Evolutionary conservation across 2,329 filamentous ascomycete species (phyloP).

Genomic region (Albifimbria verrucaria): DNA sequence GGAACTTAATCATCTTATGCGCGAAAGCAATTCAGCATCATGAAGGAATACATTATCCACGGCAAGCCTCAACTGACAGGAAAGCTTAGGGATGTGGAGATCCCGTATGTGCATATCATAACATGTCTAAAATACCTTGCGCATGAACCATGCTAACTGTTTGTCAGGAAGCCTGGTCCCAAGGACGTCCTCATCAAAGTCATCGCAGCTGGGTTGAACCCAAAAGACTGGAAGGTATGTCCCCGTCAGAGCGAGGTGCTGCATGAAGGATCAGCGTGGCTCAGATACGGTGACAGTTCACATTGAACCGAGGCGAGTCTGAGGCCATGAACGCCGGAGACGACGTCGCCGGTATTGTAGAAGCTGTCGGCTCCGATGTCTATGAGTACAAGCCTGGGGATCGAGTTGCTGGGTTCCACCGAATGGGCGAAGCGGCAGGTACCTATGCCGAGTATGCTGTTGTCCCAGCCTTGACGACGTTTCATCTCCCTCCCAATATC

Average conservation of each 20-base stretch:
- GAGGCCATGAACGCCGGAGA: conserved; percentile 15
- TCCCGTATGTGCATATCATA: neutral
- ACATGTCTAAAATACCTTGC: neutral
- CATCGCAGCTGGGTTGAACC: conserved; percentile 14
- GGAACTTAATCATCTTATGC: neutral
- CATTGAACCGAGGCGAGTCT: neutral
- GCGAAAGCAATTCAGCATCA: neutral
- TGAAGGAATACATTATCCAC: neutral
- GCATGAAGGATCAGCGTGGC: no score
- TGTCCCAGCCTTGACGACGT: conserved; percentile 52
- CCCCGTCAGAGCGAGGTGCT: no score
- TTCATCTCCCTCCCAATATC: conserved; percentile 44
- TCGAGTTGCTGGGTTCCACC: conserved; percentile 42
- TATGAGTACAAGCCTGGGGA: conserved; percentile 29
- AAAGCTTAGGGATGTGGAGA: neutral
- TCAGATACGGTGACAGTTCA: neutral
- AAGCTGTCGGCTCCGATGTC: conserved; percentile 14
- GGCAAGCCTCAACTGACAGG: neutral
- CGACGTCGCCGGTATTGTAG: conserved; percentile 20
- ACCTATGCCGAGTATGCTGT: conserved; percentile 59
- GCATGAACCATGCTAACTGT: neutral
- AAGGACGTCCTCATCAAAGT: conserved; percentile 19
- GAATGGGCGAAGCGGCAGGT: conserved; percentile 48
- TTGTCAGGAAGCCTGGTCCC: conserved; percentile 4
- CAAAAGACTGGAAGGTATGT: conserved; percentile 20